Base-by-base conservation (phyloP, 2,329 filamentous ascomycete species). In the Penicillium italicum region DNA sequence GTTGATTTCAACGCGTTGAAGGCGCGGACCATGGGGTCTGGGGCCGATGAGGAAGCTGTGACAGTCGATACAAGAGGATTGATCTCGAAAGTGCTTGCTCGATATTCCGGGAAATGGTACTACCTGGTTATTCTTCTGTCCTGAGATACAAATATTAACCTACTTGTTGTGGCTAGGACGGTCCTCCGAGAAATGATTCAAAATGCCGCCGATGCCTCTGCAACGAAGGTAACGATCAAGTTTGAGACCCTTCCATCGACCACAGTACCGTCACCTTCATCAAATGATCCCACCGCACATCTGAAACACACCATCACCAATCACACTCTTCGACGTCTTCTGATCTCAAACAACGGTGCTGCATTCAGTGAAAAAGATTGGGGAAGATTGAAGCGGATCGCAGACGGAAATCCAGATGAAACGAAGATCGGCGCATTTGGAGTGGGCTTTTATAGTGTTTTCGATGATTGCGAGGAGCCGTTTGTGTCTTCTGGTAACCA, bases 401-500 rank as follows among this genome's bases (percentile, higher is more conserved):
- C 94, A n/a, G 94, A 99, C 73, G 95, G 94, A 44, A 99, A 99
- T 69, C 94, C 94, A 0, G 94, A 99, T 72, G 94, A 99, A 76
- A 97, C 92, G 44, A 99, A 99, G 79, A 99, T 99, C 66, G 94
- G 94, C 52, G 95, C 94, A 4, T 99, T 99, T 72, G 94, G 94
- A 63, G 94, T 99, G 31, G 94, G 94, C 2, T 99, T 99, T 77
- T 99, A 99, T 80, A 96, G 90, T 72, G 93, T 97, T 37, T 99
- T 99, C 72, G 90, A 94, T 59, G 94, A 99, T 72, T 99, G 93
- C 71, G 95, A 99, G 74, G 91, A 97, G 65, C 94, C 94, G 0
- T 97, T 99, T 69, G 89, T 99, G 62, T 94, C 91, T 63, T 97
- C 93, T 0, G 94, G 94, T 0, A 84, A 82, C 59, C 87, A 96